phyloP scores from a whole-genome alignment of 1,139 yeast species.

The Sugiyamaella japonica region DNA sequence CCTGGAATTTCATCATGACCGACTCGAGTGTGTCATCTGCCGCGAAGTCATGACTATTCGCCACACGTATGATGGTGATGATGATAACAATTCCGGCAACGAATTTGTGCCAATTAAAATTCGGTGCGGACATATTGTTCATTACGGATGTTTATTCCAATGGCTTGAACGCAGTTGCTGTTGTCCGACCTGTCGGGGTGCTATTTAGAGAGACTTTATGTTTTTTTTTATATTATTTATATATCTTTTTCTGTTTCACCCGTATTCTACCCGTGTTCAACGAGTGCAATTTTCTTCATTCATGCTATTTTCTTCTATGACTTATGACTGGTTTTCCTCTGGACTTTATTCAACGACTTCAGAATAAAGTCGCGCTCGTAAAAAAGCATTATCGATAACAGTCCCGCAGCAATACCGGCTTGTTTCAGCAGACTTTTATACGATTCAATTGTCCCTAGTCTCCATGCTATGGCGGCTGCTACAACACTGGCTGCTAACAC shows the following conservation, averaged over 20 bases:
- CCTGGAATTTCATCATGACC: constrained; percentile 45
- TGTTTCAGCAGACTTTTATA: constrained; percentile 17
- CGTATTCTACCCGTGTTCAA: too few species aligned
- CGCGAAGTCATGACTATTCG: constrained; percentile 39
- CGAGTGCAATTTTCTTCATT: constrained; percentile 7
- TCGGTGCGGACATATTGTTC: constrained; percentile 72
- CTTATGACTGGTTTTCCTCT: background rate
- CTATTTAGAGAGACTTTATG: constrained; percentile 10
- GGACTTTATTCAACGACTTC: constrained; percentile 1
- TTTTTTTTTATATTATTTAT: constrained; percentile 9
- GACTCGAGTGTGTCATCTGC: constrained; percentile 60
- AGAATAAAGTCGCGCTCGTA: constrained; percentile 7
- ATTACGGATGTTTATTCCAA: constrained; percentile 75
- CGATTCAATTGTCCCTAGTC: constrained; percentile 18
- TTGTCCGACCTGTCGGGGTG: constrained; percentile 34
- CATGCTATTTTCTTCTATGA: background rate
- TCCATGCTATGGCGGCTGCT: constrained; percentile 21
- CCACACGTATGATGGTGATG: constrained; percentile 7
- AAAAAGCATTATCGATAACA: constrained; percentile 6
- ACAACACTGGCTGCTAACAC: constrained; percentile 18
- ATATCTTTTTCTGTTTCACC: constrained; percentile 9
- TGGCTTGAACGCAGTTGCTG: constrained; percentile 77
- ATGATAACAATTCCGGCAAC: background rate
- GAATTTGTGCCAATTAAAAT: constrained; percentile 36
- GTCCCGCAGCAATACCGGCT: constrained; percentile 12